Evolutionary conservation across 1,139 yeast species (phyloP), one percentile per base, ranked within the genome.

Genomic region (Nakaseomyces sp.): DNA sequence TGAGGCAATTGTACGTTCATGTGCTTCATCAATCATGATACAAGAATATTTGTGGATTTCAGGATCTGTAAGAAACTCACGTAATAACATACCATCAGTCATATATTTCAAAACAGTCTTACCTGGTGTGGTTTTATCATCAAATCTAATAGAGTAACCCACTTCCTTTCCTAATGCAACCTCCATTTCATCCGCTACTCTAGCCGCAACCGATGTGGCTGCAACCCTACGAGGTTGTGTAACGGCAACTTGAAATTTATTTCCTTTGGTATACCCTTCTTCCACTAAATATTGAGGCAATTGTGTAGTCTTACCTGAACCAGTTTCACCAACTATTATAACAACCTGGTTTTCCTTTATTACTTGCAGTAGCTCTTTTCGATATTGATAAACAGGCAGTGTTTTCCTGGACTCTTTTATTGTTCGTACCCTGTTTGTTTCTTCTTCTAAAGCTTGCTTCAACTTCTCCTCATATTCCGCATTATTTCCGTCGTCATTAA

Each of bases 281-380:
- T 88, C 96, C 48, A 79, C 74, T 12, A 91, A 68, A 59, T 81
- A 83, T 63, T 91, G 98, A 0, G 97, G 88, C 26, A 91, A 68
- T 64, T 91, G 98, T 0, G 98, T 91, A 1, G 97, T 88, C 62
- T 91, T 91, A 54, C 98, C 98, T 0, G 96, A 85, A 38, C 98
- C 98, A 0, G 98, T 91, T 60, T 91, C 98, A 48, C 98, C 98
- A 35, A 91, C 96, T 22, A 91, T 82, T 36, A 91, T 83, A 33
- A 88, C 61, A 15, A 88, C 81, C 58, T 88, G 95, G 53, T 84
- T 74, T 48, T 69, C 72, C 44, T 64, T 58, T 3, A 91, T 74
- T 0, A 81, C 73, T 3, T 73, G 58, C 9, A 91, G 63, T 9
- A 91, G 64, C 43, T 77, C 69, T 0, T 67, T 57, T 41, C 94